Conservation (phyloP, 352 stramenopile species). For the Globisporangium solare region DNA sequence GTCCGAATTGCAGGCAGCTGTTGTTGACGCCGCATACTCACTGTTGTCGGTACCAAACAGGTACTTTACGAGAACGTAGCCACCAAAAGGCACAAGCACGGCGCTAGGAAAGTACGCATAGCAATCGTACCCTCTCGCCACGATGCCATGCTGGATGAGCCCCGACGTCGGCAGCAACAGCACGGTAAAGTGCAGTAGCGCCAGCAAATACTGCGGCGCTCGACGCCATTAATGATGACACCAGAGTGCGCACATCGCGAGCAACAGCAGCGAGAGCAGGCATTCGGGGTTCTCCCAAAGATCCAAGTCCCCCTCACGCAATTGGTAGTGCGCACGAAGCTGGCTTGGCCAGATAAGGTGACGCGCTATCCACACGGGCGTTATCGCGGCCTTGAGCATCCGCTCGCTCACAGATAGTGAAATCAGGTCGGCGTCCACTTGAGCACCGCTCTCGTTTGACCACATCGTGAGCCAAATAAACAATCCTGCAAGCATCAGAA, state of each 20-base stretch:
- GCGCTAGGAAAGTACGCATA: constrained; percentile 64
- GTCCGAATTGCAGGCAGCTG: too few relatives aligned
- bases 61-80: constrained; percentile 12
- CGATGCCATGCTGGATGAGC: constrained; percentile 69
- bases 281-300: constrained; percentile 28
- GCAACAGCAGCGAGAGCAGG: constrained; percentile 21
- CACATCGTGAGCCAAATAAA: constrained; percentile 38
- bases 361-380: constrained; percentile 29
- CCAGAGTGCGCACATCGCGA: constrained; percentile 12
- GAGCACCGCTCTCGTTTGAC: constrained; percentile 39
- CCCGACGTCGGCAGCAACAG: constrained; percentile 58
- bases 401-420: constrained; percentile 30
- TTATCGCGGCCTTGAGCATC: constrained; percentile 38
- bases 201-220: constrained; percentile 21
- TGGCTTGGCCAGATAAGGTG: constrained; percentile 38
- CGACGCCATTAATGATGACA: constrained; percentile 1
- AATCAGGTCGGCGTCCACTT: constrained; percentile 24
- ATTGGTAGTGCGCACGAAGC: constrained; percentile 55
- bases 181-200: constrained; percentile 26
- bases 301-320: constrained; percentile 29
- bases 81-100: constrained; percentile 35
- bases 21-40: too few relatives aligned
- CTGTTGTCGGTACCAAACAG: constrained; percentile 8
- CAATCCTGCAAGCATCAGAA: constrained; percentile 14
- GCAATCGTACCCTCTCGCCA: constrained; percentile 45